Evolutionary conservation across 441 rosid species (phyloP).

Genomic region (Gossypium davidsonii): DNA sequence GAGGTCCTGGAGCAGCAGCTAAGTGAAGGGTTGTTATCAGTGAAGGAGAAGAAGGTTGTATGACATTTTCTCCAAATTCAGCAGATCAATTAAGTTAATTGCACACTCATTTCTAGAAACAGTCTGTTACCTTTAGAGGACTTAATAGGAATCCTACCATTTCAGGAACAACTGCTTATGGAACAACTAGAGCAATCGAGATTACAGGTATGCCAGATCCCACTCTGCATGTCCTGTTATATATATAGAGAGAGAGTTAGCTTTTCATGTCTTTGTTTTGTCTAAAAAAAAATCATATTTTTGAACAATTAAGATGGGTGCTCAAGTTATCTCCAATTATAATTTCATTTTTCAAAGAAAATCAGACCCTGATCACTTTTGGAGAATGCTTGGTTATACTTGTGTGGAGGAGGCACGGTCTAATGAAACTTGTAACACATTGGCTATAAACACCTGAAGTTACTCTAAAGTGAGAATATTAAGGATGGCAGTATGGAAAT

Average conservation of each 20-base stretch:
- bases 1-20: constrained; percentile 71
- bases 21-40: constrained; percentile 49
- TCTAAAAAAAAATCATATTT: background rate
- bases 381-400: background rate
- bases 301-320: background rate
- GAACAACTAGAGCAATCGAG: constrained; percentile 76
- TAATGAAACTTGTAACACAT: background rate
- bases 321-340: background rate
- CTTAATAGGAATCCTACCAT: constrained; percentile 18
- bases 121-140: background rate
- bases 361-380: background rate
- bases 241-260: too few relatives aligned
- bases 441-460: constrained; percentile 1
- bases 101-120: background rate
- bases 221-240: background rate
- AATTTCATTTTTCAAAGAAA: constrained; percentile 2
- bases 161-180: constrained; percentile 66
- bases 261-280: constrained; percentile 9
- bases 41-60: constrained; percentile 70
- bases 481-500: background rate
- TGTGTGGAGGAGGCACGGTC: background rate
- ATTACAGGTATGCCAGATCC: constrained; percentile 39
- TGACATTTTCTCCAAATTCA: constrained; percentile 9
- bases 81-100: background rate
- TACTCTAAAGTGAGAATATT: background rate